A percentile compares a stretch with the other conserved stretches of the same genome.
These are phyloP conservation scores for Breviolum minutum DNA, from an alignment of 73 alveolate genomes.

Conservation along the genomic window DNA sequence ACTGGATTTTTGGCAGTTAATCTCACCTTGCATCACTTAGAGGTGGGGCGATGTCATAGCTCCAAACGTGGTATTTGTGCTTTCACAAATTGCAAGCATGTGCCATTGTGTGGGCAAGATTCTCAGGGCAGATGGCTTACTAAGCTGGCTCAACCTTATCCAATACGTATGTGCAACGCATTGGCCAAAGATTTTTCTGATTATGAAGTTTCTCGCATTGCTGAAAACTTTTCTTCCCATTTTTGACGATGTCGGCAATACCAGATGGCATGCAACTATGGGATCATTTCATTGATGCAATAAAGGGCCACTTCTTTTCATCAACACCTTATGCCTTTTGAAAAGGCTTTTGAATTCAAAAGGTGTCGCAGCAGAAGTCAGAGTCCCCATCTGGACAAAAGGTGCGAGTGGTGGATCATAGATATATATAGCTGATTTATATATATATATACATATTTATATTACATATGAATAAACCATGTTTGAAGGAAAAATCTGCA, in stretches of 20 bases:
- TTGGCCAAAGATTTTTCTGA: background rate
- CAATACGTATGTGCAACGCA: background rate
- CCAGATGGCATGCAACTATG: constrained; percentile 9
- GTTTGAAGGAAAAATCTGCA: no score
- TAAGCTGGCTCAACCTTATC: constrained; percentile 7
- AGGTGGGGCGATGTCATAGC: background rate
- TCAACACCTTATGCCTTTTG: no score
- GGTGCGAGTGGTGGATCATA: no score
- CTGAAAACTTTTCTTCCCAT: background rate
- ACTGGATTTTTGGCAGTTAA: background rate
- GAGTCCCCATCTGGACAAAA: background rate
- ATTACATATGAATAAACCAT: no score
- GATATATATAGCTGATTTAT: no score
- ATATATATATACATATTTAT: no score
- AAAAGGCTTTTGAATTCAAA: background rate
- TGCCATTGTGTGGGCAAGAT: background rate
- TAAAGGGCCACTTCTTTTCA: background rate
- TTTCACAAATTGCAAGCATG: background rate
- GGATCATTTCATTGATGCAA: background rate
- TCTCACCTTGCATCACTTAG: background rate
- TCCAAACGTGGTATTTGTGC: background rate
- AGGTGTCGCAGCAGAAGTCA: background rate
- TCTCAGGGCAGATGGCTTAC: background rate
- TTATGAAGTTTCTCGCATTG: background rate
- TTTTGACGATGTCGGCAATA: background rate